Evolutionary conservation across 139 green algal genomes (phyloP).

Genomic region (Diplosphaera chodatii): DNA sequence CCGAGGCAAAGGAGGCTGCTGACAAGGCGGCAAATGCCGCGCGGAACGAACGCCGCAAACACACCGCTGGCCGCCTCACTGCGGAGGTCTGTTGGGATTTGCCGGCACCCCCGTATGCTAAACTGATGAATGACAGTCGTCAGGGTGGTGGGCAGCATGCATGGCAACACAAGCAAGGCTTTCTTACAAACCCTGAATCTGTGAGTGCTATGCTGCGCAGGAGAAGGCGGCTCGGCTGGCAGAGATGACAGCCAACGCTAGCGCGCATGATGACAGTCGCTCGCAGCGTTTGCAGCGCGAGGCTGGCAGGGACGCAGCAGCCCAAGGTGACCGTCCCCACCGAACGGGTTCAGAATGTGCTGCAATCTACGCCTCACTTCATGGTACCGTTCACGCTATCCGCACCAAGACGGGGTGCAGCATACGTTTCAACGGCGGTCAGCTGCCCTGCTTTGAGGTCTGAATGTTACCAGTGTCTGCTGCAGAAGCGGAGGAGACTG

Average conservation of each 20-base stretch:
- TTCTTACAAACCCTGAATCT: too few relatives aligned
- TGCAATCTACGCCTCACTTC: too few relatives aligned
- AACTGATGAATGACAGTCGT: too few relatives aligned
- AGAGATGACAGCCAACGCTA: slow-evolving; percentile 80
- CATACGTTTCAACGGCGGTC: too few relatives aligned
- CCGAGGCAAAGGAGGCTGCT: slow-evolving; percentile 33
- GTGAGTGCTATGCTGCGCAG: slow-evolving; percentile 24
- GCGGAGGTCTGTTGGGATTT: too few relatives aligned
- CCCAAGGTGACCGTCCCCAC: slow-evolving; percentile 31
- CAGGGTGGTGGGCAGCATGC: too few relatives aligned
- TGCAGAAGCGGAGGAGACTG: slow-evolving; percentile 2
- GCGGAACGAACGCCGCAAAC: slow-evolving; percentile 30
- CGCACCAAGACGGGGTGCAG: too few relatives aligned
- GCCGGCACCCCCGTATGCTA: too few relatives aligned
- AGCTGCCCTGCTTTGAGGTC: too few relatives aligned
- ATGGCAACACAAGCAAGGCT: too few relatives aligned
- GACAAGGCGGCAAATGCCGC: slow-evolving; percentile 41
- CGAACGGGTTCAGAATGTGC: too few relatives aligned
- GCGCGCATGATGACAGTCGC: slow-evolving; percentile 60
- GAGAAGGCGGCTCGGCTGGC: slow-evolving; percentile 62
- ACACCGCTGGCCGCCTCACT: slow-evolving; percentile 22
- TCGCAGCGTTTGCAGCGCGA: slow-evolving; percentile 30
- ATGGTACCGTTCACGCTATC: too few relatives aligned
- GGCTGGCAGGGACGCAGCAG: slow-evolving; percentile 15
- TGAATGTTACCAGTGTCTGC: neutral